phyloP scores from a whole-genome alignment of 495 filamentous ascomycete genomes.

The Aspergillus mulundensis region DNA sequence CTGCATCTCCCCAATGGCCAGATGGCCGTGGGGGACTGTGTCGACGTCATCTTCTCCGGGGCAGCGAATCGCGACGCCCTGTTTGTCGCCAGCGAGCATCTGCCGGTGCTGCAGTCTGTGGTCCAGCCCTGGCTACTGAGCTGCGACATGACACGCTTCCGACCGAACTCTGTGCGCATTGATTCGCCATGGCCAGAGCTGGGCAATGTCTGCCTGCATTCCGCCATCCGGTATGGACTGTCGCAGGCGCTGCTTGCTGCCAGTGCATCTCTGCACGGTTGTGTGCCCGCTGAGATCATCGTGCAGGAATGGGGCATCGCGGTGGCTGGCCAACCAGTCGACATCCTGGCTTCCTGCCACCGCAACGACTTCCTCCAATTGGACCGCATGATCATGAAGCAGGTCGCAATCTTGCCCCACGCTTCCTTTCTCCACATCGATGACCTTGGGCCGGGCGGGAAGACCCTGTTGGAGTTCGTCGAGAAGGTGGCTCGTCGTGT shows the following conservation, averaged over 20 bases:
- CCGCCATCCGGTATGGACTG: constrained; percentile 10
- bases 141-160: constrained; percentile 9
- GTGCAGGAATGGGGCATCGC: constrained; percentile 3
- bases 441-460: constrained; percentile 4
- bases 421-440: constrained; percentile 14
- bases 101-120: not conserved
- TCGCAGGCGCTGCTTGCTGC: constrained; percentile 13
- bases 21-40: constrained; percentile 7
- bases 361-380: constrained; percentile 11
- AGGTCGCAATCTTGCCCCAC: constrained; percentile 8
- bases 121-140: constrained; percentile 7
- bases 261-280: not conserved
- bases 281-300: constrained; percentile 5
- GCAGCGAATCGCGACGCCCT: constrained; percentile 7
- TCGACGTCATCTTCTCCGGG: constrained; percentile 12
- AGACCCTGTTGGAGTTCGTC: constrained; percentile 2
- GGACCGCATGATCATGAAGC: constrained; percentile 16
- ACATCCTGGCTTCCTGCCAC: constrained; percentile 14
- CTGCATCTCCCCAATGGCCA: constrained; percentile 4
- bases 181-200: constrained; percentile 6
- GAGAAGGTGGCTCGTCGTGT: constrained; percentile 1
- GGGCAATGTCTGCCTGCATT: not conserved
- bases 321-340: not conserved
- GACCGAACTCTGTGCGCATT: not conserved
- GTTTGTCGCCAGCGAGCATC: constrained; percentile 5